Conservation (phyloP, 768 basidiomycete genomes). For the Xanthoconium purpureum region DNA sequence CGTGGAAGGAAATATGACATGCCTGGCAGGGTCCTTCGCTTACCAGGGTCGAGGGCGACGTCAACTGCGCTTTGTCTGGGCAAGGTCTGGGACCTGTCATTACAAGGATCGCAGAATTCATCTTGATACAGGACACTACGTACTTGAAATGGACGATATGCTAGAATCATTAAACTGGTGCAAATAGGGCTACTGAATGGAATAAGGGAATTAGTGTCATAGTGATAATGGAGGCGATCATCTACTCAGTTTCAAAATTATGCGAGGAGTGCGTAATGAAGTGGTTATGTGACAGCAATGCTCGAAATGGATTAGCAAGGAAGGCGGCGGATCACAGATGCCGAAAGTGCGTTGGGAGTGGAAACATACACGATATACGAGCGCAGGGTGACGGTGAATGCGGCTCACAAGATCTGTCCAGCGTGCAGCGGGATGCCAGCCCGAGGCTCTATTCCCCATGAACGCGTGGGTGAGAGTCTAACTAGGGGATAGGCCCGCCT, state of each 20-base stretch:
- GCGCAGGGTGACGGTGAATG: slow-evolving; percentile 8
- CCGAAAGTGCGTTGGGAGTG: slow-evolving; percentile 18
- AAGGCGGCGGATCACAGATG: slow-evolving; percentile 29
- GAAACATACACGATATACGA: slow-evolving; percentile 15
- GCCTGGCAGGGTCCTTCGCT: slow-evolving; percentile 9
- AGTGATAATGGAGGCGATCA: slow-evolving; percentile 24
- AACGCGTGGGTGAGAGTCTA: slow-evolving; percentile 5
- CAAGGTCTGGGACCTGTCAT: not conserved
- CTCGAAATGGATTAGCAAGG: slow-evolving; percentile 19
- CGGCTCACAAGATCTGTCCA: not conserved
- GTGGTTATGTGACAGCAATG: slow-evolving; percentile 41
- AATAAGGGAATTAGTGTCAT: slow-evolving; percentile 34
- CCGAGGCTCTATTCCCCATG: slow-evolving; percentile 7
- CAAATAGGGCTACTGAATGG: slow-evolving; percentile 26
- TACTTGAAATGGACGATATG: slow-evolving; percentile 27
- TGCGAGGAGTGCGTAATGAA: slow-evolving; percentile 35
- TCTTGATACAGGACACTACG: slow-evolving; percentile 10
- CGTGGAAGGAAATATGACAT: slow-evolving; percentile 1
- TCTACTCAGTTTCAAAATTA: slow-evolving; percentile 34
- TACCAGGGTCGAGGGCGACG: slow-evolving; percentile 22
- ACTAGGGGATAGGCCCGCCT: slow-evolving; percentile 19
- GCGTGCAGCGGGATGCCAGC: slow-evolving; percentile 18
- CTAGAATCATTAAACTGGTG: slow-evolving; percentile 31
- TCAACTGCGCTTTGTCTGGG: not conserved
- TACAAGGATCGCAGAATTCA: slow-evolving; percentile 8